A percentile compares a stretch with the other conserved stretches of the same genome.
Conservation (phyloP, 1,139 yeast species). For the Pichia sp. region DNA sequence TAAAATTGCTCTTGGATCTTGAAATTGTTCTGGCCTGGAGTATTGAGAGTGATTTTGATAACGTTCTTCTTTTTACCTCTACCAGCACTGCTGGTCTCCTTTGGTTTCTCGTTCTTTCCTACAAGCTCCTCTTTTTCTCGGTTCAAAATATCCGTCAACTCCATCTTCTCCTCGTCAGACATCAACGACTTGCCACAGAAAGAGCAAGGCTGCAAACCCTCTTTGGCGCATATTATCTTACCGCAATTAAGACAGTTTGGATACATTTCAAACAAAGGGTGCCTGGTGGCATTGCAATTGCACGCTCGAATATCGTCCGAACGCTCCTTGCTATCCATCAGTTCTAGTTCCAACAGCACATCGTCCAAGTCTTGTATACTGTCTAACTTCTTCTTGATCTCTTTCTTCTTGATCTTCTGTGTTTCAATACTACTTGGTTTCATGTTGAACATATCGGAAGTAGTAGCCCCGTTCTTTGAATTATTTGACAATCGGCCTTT, state of each 20-base stretch:
- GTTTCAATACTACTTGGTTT: conserved; percentile 23
- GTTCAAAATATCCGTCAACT: conserved; percentile 50
- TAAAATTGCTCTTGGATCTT: conserved; percentile 63
- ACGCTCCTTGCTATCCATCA: conserved; percentile 16
- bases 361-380: conserved; percentile 54
- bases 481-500: conserved; percentile 14
- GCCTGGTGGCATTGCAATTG: conserved; percentile 79
- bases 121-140: conserved; percentile 45
- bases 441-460: conserved; percentile 28
- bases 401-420: conserved; percentile 17
- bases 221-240: conserved; percentile 81
- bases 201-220: conserved; percentile 85
- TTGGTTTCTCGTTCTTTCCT: conserved; percentile 16
- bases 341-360: conserved; percentile 46
- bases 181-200: conserved; percentile 71
- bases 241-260: conserved; percentile 96
- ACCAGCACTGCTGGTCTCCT: conserved; percentile 4
- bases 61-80: conserved; percentile 35
- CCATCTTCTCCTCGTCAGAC: conserved; percentile 51
- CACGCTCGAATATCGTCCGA: conserved; percentile 38
- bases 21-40: conserved; percentile 62
- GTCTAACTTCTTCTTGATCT: conserved; percentile 30
- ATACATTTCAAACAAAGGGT: conserved; percentile 82
- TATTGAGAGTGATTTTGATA: conserved; percentile 49
- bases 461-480: conserved; percentile 22